Conservation (phyloP, 2,329 filamentous ascomycete species). For the Colletotrichum kahawae region DNA sequence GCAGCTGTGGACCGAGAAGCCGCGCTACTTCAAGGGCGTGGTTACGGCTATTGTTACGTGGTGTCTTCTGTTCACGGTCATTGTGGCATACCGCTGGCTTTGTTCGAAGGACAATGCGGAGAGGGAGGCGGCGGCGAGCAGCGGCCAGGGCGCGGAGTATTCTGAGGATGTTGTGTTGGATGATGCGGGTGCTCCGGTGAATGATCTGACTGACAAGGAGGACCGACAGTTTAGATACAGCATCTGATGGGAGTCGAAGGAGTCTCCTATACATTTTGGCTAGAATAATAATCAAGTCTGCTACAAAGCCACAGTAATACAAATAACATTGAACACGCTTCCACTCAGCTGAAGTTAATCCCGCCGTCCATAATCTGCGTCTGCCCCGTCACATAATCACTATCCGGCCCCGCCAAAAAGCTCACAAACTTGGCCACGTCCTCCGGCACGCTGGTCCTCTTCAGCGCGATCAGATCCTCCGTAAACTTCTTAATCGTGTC, state of each 20-base stretch:
- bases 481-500: slow-evolving; percentile 59
- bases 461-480: slow-evolving; percentile 59
- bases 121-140: slow-evolving; percentile 22
- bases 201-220: slow-evolving; percentile 40
- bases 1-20: slow-evolving; percentile 51
- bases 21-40: slow-evolving; percentile 50
- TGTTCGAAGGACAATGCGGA: slow-evolving; percentile 39
- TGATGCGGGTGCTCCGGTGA: slow-evolving; percentile 27
- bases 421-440: slow-evolving; percentile 69
- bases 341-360: slow-evolving; percentile 1
- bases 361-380: slow-evolving; percentile 67
- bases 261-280: not conserved
- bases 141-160: not conserved
- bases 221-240: slow-evolving; percentile 39
- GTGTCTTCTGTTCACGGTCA: slow-evolving; percentile 40
- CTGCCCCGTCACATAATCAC: slow-evolving; percentile 70
- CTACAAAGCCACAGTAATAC: not conserved
- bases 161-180: slow-evolving; percentile 23
- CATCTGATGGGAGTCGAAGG: not conserved
- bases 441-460: slow-evolving; percentile 62
- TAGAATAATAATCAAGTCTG: fast-evolving
- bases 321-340: fast-evolving
- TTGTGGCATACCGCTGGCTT: slow-evolving; percentile 37
- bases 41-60: slow-evolving; percentile 49
- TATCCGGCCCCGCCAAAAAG: slow-evolving; percentile 63